These are phyloP conservation scores for Adiantum capillusveneris DNA, from an alignment of 75 land plant genomes.

Conservation along the genomic window DNA sequence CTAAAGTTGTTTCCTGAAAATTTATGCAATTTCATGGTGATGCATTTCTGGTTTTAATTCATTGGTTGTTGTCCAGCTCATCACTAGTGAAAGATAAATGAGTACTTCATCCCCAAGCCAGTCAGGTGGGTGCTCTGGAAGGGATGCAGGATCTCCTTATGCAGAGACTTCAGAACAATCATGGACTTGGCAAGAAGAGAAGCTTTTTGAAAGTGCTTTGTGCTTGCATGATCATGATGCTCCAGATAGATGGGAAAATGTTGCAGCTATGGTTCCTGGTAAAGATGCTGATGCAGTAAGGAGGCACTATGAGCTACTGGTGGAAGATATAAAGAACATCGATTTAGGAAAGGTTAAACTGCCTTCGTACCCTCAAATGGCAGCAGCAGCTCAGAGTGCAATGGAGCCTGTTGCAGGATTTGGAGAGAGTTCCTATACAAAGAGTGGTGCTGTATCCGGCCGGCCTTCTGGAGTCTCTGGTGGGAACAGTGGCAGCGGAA, in stretches of 20 bases:
- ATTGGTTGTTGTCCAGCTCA: no score
- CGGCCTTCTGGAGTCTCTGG: not conserved
- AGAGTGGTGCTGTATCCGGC: not conserved
- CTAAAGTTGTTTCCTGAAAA: no score
- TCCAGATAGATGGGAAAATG: constrained; percentile 56
- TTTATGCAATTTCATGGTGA: no score
- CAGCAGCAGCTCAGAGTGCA: constrained; percentile 26
- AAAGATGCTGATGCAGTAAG: constrained; percentile 58
- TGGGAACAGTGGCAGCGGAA: not conserved
- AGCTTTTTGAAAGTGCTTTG: constrained; percentile 63
- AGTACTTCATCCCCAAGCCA: no score
- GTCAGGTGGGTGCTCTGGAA: no score
- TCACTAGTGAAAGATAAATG: no score
- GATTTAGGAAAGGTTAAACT: constrained; percentile 55
- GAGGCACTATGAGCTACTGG: constrained; percentile 60
- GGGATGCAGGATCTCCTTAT: no score
- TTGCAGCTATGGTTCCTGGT: constrained; percentile 59
- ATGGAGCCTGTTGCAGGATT: constrained; percentile 24
- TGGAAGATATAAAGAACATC: constrained; percentile 55
- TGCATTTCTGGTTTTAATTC: no score
- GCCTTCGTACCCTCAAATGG: constrained; percentile 39
- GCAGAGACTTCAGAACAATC: not conserved
- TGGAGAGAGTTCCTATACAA: not conserved
- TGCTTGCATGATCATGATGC: constrained; percentile 38
- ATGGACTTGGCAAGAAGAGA: constrained; percentile 65